These are phyloP conservation scores for Helianthus tuberosus DNA, from an alignment of 129 eudicot genomes.

Conservation along the genomic window DNA sequence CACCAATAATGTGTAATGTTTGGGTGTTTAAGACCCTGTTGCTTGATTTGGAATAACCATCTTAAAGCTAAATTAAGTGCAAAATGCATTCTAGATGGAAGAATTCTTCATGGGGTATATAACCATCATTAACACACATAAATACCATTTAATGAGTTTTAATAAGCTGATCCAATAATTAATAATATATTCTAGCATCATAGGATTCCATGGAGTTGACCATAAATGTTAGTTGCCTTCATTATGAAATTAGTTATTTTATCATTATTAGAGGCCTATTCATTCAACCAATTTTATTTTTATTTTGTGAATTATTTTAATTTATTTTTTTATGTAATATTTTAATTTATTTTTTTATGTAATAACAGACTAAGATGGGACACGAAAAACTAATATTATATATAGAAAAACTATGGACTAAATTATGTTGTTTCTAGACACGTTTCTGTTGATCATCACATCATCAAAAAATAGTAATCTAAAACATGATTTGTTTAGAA, in stretches of 20 bases:
- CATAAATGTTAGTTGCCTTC: conserved; percentile 28
- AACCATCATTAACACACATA: conserved; percentile 12
- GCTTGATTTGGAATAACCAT: conserved; percentile 20
- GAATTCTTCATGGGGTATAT: conserved; percentile 1
- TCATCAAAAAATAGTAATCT: background rate
- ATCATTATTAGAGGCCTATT: conserved; percentile 18
- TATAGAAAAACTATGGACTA: background rate
- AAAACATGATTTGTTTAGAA: background rate
- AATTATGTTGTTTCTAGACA: conserved; percentile 1
- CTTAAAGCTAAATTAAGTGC: conserved; percentile 15
- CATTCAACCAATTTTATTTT: conserved; percentile 4
- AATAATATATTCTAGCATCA: conserved; percentile 18
- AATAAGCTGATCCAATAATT: background rate
- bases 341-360: background rate
- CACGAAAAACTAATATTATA: background rate
- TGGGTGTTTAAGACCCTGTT: conserved; percentile 23
- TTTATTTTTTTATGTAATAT: no score
- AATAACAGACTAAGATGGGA: background rate
- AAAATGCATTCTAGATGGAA: conserved; percentile 5
- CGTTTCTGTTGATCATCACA: background rate
- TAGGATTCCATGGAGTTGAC: conserved; percentile 38
- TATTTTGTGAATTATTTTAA: background rate
- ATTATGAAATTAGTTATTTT: conserved; percentile 22
- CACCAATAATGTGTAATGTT: conserved; percentile 36
- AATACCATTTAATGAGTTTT: conserved; percentile 11